Percentiles rank a stretch among this genome's conserved stretches.
These are phyloP conservation scores for Tuctoria greenei DNA, from an alignment of 176 grass and related monocot species.

Conservation along the genomic window DNA sequence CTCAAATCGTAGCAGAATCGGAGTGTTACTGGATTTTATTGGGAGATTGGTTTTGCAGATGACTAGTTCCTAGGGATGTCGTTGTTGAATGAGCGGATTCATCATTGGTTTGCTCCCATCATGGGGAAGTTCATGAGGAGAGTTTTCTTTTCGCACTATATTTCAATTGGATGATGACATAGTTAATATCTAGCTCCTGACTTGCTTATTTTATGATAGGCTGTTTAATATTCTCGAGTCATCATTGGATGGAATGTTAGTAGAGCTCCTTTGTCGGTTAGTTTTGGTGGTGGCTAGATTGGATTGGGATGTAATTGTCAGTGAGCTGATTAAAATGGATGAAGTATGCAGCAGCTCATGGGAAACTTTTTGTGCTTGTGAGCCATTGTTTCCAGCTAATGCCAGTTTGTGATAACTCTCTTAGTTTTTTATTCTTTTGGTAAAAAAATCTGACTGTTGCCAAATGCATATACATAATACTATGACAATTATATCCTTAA, in stretches of 20 bases:
- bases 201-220: not conserved
- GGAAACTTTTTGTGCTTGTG: not conserved
- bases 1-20: not conserved
- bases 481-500: not conserved
- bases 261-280: not conserved
- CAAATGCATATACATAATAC: too few relatives aligned
- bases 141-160: too few relatives aligned
- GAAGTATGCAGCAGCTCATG: not conserved
- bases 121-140: too few relatives aligned
- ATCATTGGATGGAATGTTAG: not conserved
- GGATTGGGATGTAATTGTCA: not conserved
- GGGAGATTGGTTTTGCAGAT: not conserved
- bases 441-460: too few relatives aligned
- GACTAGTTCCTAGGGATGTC: not conserved
- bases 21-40: conserved; percentile 13
- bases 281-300: not conserved
- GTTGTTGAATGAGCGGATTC: conserved; percentile 1
- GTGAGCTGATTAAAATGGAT: not conserved
- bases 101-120: too few relatives aligned
- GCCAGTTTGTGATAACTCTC: not conserved
- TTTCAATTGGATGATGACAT: too few relatives aligned
- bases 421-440: not conserved
- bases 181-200: too few relatives aligned
- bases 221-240: conserved; percentile 10
- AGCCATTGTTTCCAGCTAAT: not conserved